phyloP scores from a whole-genome alignment of 2,329 filamentous ascomycete species.

The Meredithiella fracta region DNA sequence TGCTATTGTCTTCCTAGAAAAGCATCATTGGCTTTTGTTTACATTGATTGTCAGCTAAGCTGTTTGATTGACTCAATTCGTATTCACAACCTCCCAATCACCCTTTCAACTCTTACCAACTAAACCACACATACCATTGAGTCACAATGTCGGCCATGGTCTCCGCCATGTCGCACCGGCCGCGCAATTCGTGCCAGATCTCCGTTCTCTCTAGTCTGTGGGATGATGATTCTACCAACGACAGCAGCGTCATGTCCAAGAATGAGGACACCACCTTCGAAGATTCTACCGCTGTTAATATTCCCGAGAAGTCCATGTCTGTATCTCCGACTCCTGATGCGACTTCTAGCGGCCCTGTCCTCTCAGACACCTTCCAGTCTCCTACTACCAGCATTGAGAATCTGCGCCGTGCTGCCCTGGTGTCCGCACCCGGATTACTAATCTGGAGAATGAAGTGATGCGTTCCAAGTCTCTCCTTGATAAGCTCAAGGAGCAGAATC shows the following conservation, averaged over 20 bases:
- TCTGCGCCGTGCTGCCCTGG: constrained; percentile 13
- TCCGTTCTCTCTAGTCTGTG: constrained; percentile 15
- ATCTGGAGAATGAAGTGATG: constrained; percentile 13
- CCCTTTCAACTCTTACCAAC: background rate
- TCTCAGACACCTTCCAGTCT: constrained; percentile 9
- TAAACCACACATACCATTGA: background rate
- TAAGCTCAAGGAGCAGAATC: constrained; percentile 14
- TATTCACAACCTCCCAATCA: background rate
- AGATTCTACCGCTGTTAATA: background rate
- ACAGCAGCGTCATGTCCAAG: constrained; percentile 2
- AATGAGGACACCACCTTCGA: constrained; percentile 3
- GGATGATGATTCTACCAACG: constrained; percentile 7
- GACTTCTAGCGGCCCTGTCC: background rate
- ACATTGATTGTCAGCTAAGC: background rate
- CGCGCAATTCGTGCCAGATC: constrained; percentile 11
- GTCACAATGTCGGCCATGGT: background rate
- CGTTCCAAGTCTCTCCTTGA: constrained; percentile 14
- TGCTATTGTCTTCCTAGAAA: constrained; percentile 1
- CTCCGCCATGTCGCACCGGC: constrained; percentile 2
- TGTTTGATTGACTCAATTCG: background rate
- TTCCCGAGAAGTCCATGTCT: background rate
- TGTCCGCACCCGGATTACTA: constrained; percentile 13
- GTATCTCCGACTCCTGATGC: constrained; percentile 2
- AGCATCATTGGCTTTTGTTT: constrained; percentile 14
- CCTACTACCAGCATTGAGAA: constrained; percentile 12